Percentiles rank a stretch among this genome's conserved stretches.
phyloP scores from a whole-genome alignment of 2,329 filamentous ascomycete genomes.

The Escovopsis sp. region DNA sequence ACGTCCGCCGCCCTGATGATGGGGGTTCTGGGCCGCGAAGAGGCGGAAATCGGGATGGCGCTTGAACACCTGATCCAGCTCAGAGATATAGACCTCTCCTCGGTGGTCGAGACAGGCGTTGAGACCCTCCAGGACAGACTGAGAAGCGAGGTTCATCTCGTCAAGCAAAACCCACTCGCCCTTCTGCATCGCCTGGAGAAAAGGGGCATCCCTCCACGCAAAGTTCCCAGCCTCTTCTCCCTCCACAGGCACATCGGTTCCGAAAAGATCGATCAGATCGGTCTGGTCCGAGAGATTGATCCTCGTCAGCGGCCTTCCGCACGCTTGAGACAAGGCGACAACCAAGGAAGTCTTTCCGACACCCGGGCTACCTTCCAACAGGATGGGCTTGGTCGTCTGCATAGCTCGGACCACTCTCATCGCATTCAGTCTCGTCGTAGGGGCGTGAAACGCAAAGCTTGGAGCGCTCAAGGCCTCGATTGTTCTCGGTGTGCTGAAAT shows the following conservation, averaged over 20 bases:
- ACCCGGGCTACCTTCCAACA: slow-evolving; percentile 93
- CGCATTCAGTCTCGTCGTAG: slow-evolving; percentile 77
- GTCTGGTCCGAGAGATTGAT: slow-evolving; percentile 98
- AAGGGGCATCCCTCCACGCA: slow-evolving; percentile 89
- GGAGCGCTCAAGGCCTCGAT: slow-evolving; percentile 25
- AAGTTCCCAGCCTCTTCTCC: slow-evolving; percentile 85
- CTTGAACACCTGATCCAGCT: slow-evolving; percentile 86
- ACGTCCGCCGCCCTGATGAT: slow-evolving; percentile 88
- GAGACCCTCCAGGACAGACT: slow-evolving; percentile 88
- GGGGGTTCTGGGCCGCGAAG: slow-evolving; percentile 94
- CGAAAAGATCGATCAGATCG: slow-evolving; percentile 93
- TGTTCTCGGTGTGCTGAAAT: slow-evolving; percentile 49
- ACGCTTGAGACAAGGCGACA: slow-evolving; percentile 64
- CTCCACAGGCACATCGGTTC: slow-evolving; percentile 89
- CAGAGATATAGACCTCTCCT: slow-evolving; percentile 88
- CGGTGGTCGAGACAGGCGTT: slow-evolving; percentile 95
- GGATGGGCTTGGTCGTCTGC: slow-evolving; percentile 77
- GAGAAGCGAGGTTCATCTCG: slow-evolving; percentile 97
- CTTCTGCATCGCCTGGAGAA: slow-evolving; percentile 89
- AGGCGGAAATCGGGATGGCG: slow-evolving; percentile 82
- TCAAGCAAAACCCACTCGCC: slow-evolving; percentile 95
- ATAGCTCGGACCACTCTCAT: slow-evolving; percentile 84
- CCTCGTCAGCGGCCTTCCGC: slow-evolving; percentile 70
- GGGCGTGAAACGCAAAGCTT: slow-evolving; percentile 58
- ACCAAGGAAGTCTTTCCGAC: slow-evolving; percentile 95